phyloP scores from a whole-genome alignment of 306 rosid species.

The Cyclanthera cordifolia region DNA sequence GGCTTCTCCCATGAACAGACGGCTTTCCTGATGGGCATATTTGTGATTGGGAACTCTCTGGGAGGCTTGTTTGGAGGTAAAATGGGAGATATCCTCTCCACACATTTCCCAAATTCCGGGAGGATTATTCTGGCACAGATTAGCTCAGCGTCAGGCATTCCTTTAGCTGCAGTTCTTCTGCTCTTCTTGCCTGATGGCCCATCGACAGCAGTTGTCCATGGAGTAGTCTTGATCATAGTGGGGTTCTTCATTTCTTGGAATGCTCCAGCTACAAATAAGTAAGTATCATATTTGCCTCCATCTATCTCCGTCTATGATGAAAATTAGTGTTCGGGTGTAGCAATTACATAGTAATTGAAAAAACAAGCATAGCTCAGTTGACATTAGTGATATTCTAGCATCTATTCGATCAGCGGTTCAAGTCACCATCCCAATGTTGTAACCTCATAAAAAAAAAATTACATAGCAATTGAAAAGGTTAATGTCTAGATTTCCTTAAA shows the following conservation, averaged over 20 bases:
- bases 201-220: conserved; percentile 38
- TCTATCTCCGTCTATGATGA: neutral
- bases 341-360: neutral
- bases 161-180: conserved; percentile 69
- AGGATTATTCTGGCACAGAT: conserved; percentile 80
- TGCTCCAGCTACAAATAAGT: conserved; percentile 88
- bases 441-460: too few relatives aligned
- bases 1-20: conserved; percentile 76
- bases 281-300: conserved; percentile 14
- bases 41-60: conserved; percentile 56
- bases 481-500: neutral
- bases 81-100: conserved; percentile 74
- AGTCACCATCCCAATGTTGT: too few relatives aligned
- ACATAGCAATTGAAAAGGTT: neutral
- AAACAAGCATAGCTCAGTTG: too few relatives aligned
- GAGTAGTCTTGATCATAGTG: conserved; percentile 43
- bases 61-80: conserved; percentile 90
- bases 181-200: conserved; percentile 53
- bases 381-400: too few relatives aligned
- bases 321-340: neutral
- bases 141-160: conserved; percentile 81
- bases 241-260: conserved; percentile 88
- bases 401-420: too few relatives aligned
- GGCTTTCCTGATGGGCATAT: conserved; percentile 61
- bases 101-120: conserved; percentile 60